These are phyloP conservation scores for Fusarium subglutinans DNA, from an alignment of 2,329 filamentous ascomycete genomes.

Conservation along the genomic window DNA sequence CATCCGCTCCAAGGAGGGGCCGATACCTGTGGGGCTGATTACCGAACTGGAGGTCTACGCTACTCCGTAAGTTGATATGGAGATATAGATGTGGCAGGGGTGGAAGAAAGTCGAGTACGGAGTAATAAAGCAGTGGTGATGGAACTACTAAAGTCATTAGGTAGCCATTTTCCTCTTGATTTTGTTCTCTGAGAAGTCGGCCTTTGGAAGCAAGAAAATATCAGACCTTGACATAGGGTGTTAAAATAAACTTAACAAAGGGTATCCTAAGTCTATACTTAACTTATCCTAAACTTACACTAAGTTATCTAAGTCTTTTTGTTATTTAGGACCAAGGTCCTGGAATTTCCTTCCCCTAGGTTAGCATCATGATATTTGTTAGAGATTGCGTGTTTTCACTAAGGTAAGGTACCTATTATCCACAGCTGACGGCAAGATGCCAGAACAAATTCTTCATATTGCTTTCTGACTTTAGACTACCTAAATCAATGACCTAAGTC, in stretches of 20 bases:
- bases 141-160: not conserved
- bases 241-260: too few species aligned
- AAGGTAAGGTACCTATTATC: not conserved
- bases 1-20: not conserved
- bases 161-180: not conserved
- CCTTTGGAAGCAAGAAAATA: too few species aligned
- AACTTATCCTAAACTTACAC: too few species aligned
- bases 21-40: constrained; percentile 16
- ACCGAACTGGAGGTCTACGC: not conserved
- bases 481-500: not conserved
- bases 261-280: too few species aligned
- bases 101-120: not conserved
- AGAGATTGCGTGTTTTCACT: not conserved
- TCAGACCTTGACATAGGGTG: too few species aligned
- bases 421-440: not conserved
- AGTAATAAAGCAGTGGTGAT: not conserved
- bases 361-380: not conserved
- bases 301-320: too few species aligned
- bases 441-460: not conserved
- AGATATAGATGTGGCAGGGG: not conserved
- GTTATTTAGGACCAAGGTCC: too few species aligned
- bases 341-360: too few species aligned
- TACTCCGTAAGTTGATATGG: not conserved
- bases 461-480: not conserved
- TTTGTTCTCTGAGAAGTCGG: not conserved